Base-by-base conservation (phyloP, 2,329 filamentous ascomycete genomes). In the Penicillium sp. region DNA sequence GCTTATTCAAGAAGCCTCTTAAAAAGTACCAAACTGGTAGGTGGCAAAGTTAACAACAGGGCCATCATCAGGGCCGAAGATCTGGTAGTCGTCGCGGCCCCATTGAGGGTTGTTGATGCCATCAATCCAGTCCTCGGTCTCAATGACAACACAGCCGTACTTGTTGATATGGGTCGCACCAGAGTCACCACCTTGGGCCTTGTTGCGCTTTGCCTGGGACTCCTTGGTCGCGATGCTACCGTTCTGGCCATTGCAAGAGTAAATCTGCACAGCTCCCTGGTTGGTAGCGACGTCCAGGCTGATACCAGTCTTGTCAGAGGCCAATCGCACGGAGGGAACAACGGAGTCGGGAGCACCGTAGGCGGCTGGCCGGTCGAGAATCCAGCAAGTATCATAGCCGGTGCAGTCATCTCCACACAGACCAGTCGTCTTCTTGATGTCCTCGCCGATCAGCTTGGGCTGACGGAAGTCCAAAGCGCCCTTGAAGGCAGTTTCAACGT, bases 121-220 rank as follows among this genome's bases (percentile, higher is more conserved):
- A 68, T 96, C 92, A 66, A 97, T 96, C 84, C 86, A 97, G 70
- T 94, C 91, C 79, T 97, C 84, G 10, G 94, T 90, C 76, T 97
- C 93, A 72, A 97, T 82, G 42, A 96, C 93, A 21, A 96, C 67
- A 72, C 93, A 97, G 26, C 90, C 91, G 67, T 91, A 90, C 77
- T 92, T 56, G 68, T 78, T 60, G 68, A 82, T 62, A 76, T 69
- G 62, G 68, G 66, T 69, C 58, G 67, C 75, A 60, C 71, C 63
- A 8, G 74, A 69, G 33, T 80, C 76, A n/a, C 77, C 78, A 58
- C 80, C 79, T n/a, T 78, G 27, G 7, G 49, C 78, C 75, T 81
- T 79, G 50, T 82, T 84, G 17, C 82, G 79, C 47, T 75, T 69
- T 43, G 68, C 68, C 65, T 71, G 73, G 15, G 70, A 75, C 46